Base-by-base conservation (phyloP, 371 early-diverging fungal genomes). In the Coemansia sp. region DNA sequence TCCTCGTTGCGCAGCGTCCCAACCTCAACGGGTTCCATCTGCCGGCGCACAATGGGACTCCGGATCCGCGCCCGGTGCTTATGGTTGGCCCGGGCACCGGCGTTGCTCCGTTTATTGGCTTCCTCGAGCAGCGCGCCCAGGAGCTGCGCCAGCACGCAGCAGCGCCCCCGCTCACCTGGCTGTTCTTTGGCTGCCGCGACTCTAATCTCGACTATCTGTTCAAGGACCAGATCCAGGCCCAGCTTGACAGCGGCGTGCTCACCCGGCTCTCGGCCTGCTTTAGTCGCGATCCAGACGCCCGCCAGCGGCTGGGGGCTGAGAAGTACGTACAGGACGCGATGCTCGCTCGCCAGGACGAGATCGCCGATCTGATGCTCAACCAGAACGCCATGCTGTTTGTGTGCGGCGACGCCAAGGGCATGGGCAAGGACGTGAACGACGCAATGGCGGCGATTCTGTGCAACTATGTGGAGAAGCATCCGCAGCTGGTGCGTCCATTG, bases 21-120 rank as follows among this genome's bases (percentile, higher is more conserved):
- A 84, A 81, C 31, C 59, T 74, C 36, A 80, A 75, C 52, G 77
- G 74, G 6, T 88, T 94, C 79, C 78, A 72, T 10, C 77, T 90
- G 45, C 91, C 91, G 38, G 55, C 16, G 78, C 82, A 33, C 68
- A 78, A 59, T 11, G 30, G 31, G 12, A 54, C 11, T 4, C 12
- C 36, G n/a, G 55, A 62, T 11, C 63, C 69, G 3, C 80, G 77
- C 14, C 90, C 90, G 0, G 71, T 93, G 26, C 59, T 95, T 2
- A 72, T 94, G 77, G 83, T 96, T 31, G 88, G 92, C 1, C 89
- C 93, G 4, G 96, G 95, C 55, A 94, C 96, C 5, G 96, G 96
- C 34, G 82, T 96, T 52, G 90, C 95, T 5, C 95, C 96, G 10
- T 91, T 94, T 52, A 77, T 92, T 39, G 89, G 91, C 1, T 94